Conservation (phyloP, 1,284 basidiomycete species). For the Ceratobasidium papillatum region DNA sequence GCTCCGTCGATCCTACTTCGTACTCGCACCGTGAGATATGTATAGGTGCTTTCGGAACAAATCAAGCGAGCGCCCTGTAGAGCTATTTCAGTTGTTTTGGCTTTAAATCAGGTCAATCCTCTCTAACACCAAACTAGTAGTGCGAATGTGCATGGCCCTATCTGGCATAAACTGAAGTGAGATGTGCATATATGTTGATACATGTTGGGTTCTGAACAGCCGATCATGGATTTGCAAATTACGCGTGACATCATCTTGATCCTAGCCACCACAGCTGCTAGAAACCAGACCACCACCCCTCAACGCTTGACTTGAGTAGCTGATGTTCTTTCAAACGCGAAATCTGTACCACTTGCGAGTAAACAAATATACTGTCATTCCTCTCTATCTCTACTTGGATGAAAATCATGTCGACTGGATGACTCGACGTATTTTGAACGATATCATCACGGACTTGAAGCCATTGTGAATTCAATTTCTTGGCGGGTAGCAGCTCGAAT, state of each 20-base stretch:
- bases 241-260: neutral
- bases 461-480: conserved; percentile 40
- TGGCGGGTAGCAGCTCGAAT: neutral
- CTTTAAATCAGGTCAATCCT: too few relatives aligned
- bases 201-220: neutral
- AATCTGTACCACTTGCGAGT: conserved; percentile 46
- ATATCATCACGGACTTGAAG: conserved; percentile 44
- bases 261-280: neutral
- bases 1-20: too few relatives aligned
- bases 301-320: neutral
- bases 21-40: too few relatives aligned
- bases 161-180: too few relatives aligned
- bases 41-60: too few relatives aligned
- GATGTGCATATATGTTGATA: neutral
- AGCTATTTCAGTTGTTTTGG: too few relatives aligned
- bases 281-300: neutral
- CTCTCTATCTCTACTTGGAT: conserved; percentile 46
- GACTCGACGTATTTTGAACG: conserved; percentile 43
- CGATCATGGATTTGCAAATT: conserved; percentile 1
- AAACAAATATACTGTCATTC: conserved; percentile 43
- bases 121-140: too few relatives aligned
- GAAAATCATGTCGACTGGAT: conserved; percentile 46
- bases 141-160: too few relatives aligned
- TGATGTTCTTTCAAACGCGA: conserved; percentile 43
- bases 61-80: too few relatives aligned